These are phyloP conservation scores for Penicillium lividum DNA, from an alignment of 495 filamentous ascomycete species.

Conservation along the genomic window DNA sequence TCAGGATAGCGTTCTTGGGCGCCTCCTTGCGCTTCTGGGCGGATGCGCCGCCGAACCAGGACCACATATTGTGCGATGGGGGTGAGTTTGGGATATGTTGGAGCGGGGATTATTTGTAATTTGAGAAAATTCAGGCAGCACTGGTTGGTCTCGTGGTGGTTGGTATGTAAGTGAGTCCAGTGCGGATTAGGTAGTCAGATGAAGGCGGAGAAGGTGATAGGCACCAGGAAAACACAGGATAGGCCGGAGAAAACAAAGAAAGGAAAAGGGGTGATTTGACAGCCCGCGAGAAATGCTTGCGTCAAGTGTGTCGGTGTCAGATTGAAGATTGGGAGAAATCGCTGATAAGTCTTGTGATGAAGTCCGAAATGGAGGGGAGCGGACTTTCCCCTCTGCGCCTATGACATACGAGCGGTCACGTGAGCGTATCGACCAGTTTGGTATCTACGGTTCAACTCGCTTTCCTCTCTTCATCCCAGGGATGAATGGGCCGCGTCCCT, in stretches of 20 bases:
- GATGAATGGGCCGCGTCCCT: constrained; percentile 65
- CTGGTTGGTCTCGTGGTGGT: constrained; percentile 5
- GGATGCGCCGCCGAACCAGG: constrained; percentile 80
- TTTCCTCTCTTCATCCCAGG: constrained; percentile 9
- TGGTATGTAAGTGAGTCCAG: not conserved
- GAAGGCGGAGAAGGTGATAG: constrained; percentile 20
- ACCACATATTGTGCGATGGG: constrained; percentile 58
- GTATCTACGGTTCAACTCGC: not conserved
- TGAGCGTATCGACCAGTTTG: constrained; percentile 18
- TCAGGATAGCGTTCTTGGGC: constrained; percentile 95
- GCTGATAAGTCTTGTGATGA: constrained; percentile 14
- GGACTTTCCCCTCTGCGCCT: constrained; percentile 39
- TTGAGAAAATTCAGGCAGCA: constrained; percentile 18
- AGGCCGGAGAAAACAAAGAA: not conserved
- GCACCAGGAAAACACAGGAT: constrained; percentile 22
- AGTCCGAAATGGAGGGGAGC: constrained; percentile 26
- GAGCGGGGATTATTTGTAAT: constrained; percentile 3
- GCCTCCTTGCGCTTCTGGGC: constrained; percentile 86
- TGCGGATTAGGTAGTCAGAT: constrained; percentile 22
- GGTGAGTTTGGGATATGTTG: not conserved
- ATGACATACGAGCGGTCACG: constrained; percentile 51
- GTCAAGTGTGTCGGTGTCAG: not conserved
- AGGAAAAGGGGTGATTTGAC: not conserved
- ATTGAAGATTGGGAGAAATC: not conserved
- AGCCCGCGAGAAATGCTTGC: not conserved